Base-by-base conservation (phyloP, 441 rosid species). In the Daphne laureola region DNA sequence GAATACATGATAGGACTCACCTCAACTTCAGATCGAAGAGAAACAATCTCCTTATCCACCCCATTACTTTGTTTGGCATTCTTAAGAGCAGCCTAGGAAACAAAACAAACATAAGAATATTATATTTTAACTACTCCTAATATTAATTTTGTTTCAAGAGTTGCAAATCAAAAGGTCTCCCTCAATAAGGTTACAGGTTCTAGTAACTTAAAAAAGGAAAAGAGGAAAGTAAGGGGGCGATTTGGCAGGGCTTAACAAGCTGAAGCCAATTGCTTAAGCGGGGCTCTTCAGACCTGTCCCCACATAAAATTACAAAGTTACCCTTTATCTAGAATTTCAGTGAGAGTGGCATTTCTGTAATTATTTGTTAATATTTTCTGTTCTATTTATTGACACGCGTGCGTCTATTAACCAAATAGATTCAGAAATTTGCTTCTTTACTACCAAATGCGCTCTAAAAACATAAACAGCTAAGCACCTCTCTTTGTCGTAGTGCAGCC, bases 401-500 rank as follows among this genome's bases (percentile, higher is more conserved):
- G n/a, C n/a, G n/a, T n/a, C n/a, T n/a, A n/a, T n/a, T n/a, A n/a
- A n/a, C n/a, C n/a, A n/a, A n/a, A n/a, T n/a, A n/a, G n/a, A n/a
- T n/a, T n/a, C n/a, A n/a, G n/a, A n/a, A n/a, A n/a, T n/a, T n/a
- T n/a, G n/a, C n/a, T n/a, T n/a, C n/a, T n/a, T n/a, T n/a, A n/a
- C n/a, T n/a, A n/a, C n/a, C n/a, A n/a, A n/a, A n/a, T n/a, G n/a
- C n/a, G n/a, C n/a, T n/a, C n/a, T n/a, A 51, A 35, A n/a, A 8
- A 54, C 18, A 26, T 54, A 67, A 35, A 14, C 43, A 14, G 43
- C 36, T 18, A 14, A 8, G 7, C 17, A 84, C 91, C 88, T 84
- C 92, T 74, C 86, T 76, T 62, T 81, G 92, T 57, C 84, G 84
- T 68, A 81, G 69, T 57, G 84, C 79, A 65, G 88, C 92, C 72